Base-by-base conservation (phyloP, 345 rosid species). In the Conringia planisiliqua region DNA sequence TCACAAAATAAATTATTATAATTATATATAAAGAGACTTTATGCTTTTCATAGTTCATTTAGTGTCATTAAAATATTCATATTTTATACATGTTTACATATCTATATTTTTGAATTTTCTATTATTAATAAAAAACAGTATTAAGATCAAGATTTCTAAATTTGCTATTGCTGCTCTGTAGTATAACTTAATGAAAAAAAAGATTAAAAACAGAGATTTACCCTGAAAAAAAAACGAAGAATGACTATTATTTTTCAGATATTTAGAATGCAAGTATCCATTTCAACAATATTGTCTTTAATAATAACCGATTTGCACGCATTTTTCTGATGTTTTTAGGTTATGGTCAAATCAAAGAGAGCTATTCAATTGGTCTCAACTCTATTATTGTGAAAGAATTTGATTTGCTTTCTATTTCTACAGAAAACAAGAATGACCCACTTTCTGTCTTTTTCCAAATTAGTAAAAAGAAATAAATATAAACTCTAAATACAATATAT, bases 361-460 rank as follows among this genome's bases (percentile, higher is more conserved):
- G 73, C 75, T 75, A 62, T 78, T 80, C 66, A 69, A 54, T 36
- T 68, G 74, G 83, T 78, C 76, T 83, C 84, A 69, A 75, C 81
- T 83, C 86, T 67, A 78, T 88, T 88, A 88, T 88, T 83, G 93
- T 63, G 69, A 80, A 62, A 86, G 83, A 78, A 79, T 66, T 67
- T 81, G 61, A 71, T 74, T 72, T 74, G 62, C 47, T 44, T 36
- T 69, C 62, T 60, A 61, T 71, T 78, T 66, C 81, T 79, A 66
- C 71, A 52, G 74, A 83, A 79, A 71, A 79, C 81, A 82, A 73
- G 83, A 80, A 50, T 83, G 91, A 62, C 87, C 90, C 87, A 83
- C 86, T 58, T 71, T 79, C 77, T 86, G 79, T 86, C 86, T 78
- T 85, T 81, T 71, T 73, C 73, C 46, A 73, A 56, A 66, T 66